Evolutionary conservation across 139 green algal genomes (phyloP).

Genomic region (Penium margaritaceum): DNA sequence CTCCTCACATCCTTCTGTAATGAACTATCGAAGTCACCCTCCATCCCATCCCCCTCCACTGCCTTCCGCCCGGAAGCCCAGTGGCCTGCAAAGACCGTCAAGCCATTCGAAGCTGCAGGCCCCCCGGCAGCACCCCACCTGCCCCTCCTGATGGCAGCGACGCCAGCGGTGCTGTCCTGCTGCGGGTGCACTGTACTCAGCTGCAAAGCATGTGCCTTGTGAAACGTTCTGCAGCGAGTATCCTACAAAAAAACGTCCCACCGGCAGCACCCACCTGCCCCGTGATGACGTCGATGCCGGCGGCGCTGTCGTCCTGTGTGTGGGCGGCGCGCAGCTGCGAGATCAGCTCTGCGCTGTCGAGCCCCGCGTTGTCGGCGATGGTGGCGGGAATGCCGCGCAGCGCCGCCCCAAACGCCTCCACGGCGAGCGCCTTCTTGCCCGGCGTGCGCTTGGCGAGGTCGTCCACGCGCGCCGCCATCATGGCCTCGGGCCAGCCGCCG

Average conservation of each 20-base stretch:
- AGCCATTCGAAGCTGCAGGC: no score
- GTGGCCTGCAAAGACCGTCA: no score
- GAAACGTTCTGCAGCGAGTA: background rate
- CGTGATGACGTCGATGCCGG: conserved; percentile 37
- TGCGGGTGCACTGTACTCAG: background rate
- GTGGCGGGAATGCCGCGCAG: conserved; percentile 81
- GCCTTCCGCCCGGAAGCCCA: no score
- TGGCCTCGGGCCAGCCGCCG: conserved; percentile 86
- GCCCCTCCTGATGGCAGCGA: no score
- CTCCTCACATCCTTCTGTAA: no score
- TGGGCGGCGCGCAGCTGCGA: conserved; percentile 66
- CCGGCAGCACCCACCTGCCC: conserved; percentile 6
- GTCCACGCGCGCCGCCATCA: conserved; percentile 69
- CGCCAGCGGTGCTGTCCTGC: no score
- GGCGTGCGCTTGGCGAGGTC: conserved; percentile 63
- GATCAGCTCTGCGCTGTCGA: conserved; percentile 79
- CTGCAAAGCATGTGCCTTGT: background rate
- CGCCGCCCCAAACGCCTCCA: conserved; percentile 81
- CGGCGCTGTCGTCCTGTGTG: conserved; percentile 20
- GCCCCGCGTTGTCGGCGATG: conserved; percentile 92
- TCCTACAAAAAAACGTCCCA: background rate
- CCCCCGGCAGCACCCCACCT: no score
- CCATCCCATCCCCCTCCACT: no score
- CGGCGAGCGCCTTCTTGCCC: conserved; percentile 81
- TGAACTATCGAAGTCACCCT: no score